Percentiles rank a stretch among this genome's conserved stretches.
Evolutionary conservation across 371 early-diverging fungal genomes (phyloP).

Genomic region (Syncephalastrum contaminatum): DNA sequence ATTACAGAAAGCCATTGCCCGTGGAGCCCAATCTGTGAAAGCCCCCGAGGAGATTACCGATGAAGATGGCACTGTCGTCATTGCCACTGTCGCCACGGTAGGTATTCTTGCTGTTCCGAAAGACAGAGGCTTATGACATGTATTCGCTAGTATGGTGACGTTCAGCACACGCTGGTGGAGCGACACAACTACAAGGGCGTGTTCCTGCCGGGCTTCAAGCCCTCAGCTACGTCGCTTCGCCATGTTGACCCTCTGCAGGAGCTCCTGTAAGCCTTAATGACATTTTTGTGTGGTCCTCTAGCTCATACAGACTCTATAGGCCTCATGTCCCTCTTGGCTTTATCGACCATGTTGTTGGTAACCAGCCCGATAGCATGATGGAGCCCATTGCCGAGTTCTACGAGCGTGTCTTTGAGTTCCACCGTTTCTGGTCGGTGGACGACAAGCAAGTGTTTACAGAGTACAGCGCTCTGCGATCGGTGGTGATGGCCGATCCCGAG

Average conservation of each 20-base stretch:
- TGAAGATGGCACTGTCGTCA: constrained; percentile 83
- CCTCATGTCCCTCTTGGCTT: constrained; percentile 66
- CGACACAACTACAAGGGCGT: constrained; percentile 78
- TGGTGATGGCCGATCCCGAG: constrained; percentile 94
- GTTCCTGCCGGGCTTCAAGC: constrained; percentile 86
- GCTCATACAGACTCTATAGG: constrained; percentile 11
- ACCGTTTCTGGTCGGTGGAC: constrained; percentile 98
- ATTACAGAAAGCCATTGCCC: constrained; percentile 70
- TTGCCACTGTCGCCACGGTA: constrained; percentile 90
- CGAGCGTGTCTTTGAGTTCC: constrained; percentile 90
- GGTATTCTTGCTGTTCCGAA: constrained; percentile 11
- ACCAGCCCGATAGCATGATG: constrained; percentile 95
- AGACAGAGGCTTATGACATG: neutral
- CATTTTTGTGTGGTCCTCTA: neutral
- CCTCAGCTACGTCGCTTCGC: constrained; percentile 32
- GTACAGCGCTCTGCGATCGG: constrained; percentile 91
- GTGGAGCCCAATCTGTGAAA: constrained; percentile 85
- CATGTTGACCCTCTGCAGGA: constrained; percentile 68
- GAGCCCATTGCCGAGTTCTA: constrained; percentile 79
- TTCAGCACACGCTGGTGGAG: constrained; percentile 92
- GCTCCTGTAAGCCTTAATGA: constrained; percentile 41
- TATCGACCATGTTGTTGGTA: constrained; percentile 95
- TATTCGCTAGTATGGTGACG: constrained; percentile 79
- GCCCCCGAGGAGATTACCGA: constrained; percentile 83
- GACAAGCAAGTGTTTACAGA: constrained; percentile 96